Percentiles rank a stretch among this genome's conserved stretches.
Conservation (phyloP, 768 basidiomycete genomes). For the Mycena haematopus region DNA sequence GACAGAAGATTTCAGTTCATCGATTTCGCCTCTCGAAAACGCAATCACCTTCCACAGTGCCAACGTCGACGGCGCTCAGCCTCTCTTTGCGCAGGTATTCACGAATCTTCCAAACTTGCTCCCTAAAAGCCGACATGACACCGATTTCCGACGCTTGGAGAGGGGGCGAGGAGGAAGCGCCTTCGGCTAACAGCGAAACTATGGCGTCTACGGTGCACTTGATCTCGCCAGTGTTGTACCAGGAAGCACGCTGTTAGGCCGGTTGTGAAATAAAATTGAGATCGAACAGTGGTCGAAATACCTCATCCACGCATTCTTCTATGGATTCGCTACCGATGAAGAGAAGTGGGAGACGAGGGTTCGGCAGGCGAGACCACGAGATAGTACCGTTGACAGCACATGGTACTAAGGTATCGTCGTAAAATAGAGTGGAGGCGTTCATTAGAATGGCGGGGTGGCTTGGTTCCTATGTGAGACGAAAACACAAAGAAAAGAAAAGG, state of each 20-base stretch:
- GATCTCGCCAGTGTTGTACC: slow-evolving; percentile 58
- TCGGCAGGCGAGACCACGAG: slow-evolving; percentile 47
- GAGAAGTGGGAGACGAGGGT: slow-evolving; percentile 48
- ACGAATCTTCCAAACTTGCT: slow-evolving; percentile 59
- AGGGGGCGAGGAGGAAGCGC: slow-evolving; percentile 44
- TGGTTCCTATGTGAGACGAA: neutral
- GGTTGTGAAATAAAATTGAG: neutral
- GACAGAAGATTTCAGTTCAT: slow-evolving; percentile 18
- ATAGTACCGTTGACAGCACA: slow-evolving; percentile 51
- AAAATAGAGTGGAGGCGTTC: slow-evolving; percentile 61
- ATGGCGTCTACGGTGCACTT: slow-evolving; percentile 46
- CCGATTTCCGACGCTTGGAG: slow-evolving; percentile 51
- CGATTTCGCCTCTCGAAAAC: slow-evolving; percentile 1
- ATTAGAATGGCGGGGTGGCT: slow-evolving; percentile 60
- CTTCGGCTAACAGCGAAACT: slow-evolving; percentile 46
- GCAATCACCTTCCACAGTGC: slow-evolving; percentile 52
- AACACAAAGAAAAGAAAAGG: neutral
- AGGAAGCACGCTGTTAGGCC: slow-evolving; percentile 47
- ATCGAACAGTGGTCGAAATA: slow-evolving; percentile 26
- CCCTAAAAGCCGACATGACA: slow-evolving; percentile 59
- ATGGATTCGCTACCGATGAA: slow-evolving; percentile 49
- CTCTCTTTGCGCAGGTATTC: slow-evolving; percentile 49
- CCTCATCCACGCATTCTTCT: slow-evolving; percentile 57
- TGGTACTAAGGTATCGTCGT: slow-evolving; percentile 54
- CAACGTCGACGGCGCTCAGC: slow-evolving; percentile 53